Evolutionary conservation across 2,329 filamentous ascomycete genomes (phyloP).

Genomic region (Calonectria hongkongensis): DNA sequence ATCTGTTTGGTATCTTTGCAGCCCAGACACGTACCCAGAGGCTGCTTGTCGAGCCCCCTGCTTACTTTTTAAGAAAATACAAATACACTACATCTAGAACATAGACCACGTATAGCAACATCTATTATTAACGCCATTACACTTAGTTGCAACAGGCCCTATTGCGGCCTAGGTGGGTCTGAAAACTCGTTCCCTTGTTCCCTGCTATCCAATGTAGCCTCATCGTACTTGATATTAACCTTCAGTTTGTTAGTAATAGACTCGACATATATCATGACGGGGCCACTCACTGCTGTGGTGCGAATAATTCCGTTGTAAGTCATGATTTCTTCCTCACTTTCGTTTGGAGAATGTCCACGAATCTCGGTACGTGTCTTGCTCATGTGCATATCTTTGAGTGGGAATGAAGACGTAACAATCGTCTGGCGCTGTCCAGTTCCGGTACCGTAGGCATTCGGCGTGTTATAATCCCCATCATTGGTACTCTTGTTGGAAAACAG

Average conservation of each 20-base stretch:
- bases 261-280: not conserved
- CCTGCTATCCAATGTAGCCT: conserved; percentile 34
- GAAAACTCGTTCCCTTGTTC: not conserved
- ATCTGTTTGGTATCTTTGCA: no score
- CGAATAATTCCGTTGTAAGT: conserved; percentile 51
- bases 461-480: conserved; percentile 41
- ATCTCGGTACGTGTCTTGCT: conserved; percentile 47
- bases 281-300: conserved; percentile 44
- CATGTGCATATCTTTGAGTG: conserved; percentile 45
- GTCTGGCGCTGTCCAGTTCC: conserved; percentile 35
- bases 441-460: conserved; percentile 23
- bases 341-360: conserved; percentile 48
- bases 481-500: conserved; percentile 49
- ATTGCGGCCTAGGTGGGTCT: not conserved
- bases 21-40: no score
- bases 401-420: conserved; percentile 16
- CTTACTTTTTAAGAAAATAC: no score
- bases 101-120: not conserved
- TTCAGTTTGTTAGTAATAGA: not conserved
- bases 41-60: no score
- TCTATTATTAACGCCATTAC: not conserved
- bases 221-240: conserved; percentile 44
- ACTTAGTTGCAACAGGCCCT: no score
- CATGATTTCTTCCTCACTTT: conserved; percentile 52
- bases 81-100: not conserved